phyloP scores from a whole-genome alignment of 2,329 filamentous ascomycete species.

The Tympanopsis confertula region DNA sequence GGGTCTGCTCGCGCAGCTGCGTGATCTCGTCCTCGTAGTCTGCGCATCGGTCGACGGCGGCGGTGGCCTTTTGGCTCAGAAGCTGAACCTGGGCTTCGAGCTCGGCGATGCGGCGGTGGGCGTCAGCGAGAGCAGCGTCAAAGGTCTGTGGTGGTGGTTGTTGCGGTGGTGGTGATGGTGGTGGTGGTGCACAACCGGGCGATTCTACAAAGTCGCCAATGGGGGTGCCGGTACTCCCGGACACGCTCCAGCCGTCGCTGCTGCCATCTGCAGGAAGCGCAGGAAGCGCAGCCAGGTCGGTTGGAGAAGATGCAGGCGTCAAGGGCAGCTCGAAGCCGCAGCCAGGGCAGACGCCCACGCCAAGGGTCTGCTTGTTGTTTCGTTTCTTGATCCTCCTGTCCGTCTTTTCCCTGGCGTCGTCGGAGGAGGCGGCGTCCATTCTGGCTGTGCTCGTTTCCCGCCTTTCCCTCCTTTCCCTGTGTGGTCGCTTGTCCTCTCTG shows the following conservation, averaged over 20 bases:
- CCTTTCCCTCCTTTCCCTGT: too few species aligned
- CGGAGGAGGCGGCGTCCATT: too few species aligned
- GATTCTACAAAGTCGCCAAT: conserved; percentile 12
- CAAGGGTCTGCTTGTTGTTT: too few species aligned
- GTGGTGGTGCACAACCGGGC: conserved; percentile 6
- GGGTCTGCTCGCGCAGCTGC: conserved; percentile 33
- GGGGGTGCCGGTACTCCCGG: conserved; percentile 7
- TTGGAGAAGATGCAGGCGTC: too few species aligned
- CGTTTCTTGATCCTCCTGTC: too few species aligned
- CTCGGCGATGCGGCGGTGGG: conserved; percentile 52
- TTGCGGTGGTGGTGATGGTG: conserved; percentile 9
- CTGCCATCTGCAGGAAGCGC: conserved; percentile 3
- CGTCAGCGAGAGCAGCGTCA: conserved; percentile 31
- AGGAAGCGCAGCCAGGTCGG: too few species aligned
- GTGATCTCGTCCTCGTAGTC: conserved; percentile 73
- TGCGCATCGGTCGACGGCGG: conserved; percentile 53
- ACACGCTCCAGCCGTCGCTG: not conserved
- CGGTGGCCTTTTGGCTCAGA: conserved; percentile 60
- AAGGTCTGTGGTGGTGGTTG: conserved; percentile 6
- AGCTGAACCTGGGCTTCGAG: conserved; percentile 60
- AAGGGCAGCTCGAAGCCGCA: too few species aligned
- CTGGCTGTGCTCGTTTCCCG: too few species aligned
- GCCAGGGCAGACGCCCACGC: too few species aligned
- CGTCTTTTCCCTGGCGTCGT: too few species aligned
- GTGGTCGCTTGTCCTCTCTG: too few species aligned